Evolutionary conservation across 148 eudicot species (phyloP).

Genomic region (Silene latifolia): DNA sequence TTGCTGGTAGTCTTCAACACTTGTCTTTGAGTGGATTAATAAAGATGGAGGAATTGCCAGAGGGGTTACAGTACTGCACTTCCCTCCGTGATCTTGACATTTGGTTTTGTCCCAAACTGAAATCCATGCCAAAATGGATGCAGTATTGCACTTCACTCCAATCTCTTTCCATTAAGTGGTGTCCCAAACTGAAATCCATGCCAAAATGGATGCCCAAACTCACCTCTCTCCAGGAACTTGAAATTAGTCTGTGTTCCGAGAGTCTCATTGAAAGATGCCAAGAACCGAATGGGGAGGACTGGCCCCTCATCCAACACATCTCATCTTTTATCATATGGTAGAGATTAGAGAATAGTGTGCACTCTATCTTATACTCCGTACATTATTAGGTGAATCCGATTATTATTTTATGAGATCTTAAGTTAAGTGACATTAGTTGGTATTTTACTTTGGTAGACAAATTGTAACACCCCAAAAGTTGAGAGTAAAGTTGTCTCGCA

Average conservation of each 20-base stretch:
- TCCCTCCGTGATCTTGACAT: constrained; percentile 6
- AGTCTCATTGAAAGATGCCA: constrained; percentile 4
- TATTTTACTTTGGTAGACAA: too few species aligned
- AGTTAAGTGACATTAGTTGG: too few species aligned
- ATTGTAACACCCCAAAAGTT: too few species aligned
- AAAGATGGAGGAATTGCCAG: background rate
- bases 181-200: background rate
- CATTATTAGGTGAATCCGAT: too few species aligned
- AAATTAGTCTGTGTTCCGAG: background rate
- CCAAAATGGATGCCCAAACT: constrained; percentile 16
- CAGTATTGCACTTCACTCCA: constrained; percentile 10
- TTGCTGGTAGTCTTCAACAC: background rate
- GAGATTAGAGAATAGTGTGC: too few species aligned
- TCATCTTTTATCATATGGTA: too few species aligned
- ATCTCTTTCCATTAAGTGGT: background rate
- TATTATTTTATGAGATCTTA: too few species aligned
- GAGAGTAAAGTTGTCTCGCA: too few species aligned
- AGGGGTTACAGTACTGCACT: constrained; percentile 4
- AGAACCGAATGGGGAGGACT: background rate
- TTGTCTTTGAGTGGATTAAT: background rate
- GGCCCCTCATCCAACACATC: constrained; percentile 17
- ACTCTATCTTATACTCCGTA: too few species aligned
- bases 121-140: constrained; percentile 16
- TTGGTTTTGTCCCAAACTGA: background rate
- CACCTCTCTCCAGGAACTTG: constrained; percentile 3